A percentile compares a stretch with the other conserved stretches of the same genome.
phyloP scores from a whole-genome alignment of 2,329 filamentous ascomycete species.

The Colletotrichum ledebouriae region DNA sequence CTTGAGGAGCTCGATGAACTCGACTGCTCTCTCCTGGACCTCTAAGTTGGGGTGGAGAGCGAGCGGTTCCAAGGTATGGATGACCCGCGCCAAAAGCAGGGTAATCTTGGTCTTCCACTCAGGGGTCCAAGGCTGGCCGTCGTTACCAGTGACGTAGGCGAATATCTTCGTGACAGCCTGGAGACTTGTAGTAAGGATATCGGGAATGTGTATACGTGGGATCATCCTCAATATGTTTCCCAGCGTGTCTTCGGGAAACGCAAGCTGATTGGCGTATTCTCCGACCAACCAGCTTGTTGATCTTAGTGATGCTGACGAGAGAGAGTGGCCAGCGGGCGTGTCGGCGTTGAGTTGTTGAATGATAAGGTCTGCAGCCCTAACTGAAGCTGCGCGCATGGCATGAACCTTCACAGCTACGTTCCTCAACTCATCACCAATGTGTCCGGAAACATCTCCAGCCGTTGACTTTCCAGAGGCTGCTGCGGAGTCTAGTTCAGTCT shows the following conservation, averaged over 20 bases:
- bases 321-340: slow-evolving; percentile 66
- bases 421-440: slow-evolving; percentile 86
- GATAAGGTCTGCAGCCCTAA: slow-evolving; percentile 85
- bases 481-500: slow-evolving; percentile 53
- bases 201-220: slow-evolving; percentile 69
- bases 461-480: slow-evolving; percentile 47
- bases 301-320: slow-evolving; percentile 76
- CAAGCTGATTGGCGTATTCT: slow-evolving; percentile 83
- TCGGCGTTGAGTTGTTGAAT: slow-evolving; percentile 69
- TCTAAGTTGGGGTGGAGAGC: slow-evolving; percentile 88
- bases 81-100: slow-evolving; percentile 83
- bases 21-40: slow-evolving; percentile 93
- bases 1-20: slow-evolving; percentile 90
- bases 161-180: slow-evolving; percentile 92
- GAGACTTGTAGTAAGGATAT: slow-evolving; percentile 81
- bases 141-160: slow-evolving; percentile 75
- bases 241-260: slow-evolving; percentile 78
- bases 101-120: slow-evolving; percentile 81
- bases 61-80: slow-evolving; percentile 84
- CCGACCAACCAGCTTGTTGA: slow-evolving; percentile 88
- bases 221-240: slow-evolving; percentile 79
- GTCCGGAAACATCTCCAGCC: slow-evolving; percentile 70
- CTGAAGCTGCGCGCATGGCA: slow-evolving; percentile 83
- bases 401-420: slow-evolving; percentile 94
- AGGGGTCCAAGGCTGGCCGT: slow-evolving; percentile 76